These are phyloP conservation scores for Keithomyces neogunnii DNA, from an alignment of 2,329 filamentous ascomycete species.

Conservation along the genomic window DNA sequence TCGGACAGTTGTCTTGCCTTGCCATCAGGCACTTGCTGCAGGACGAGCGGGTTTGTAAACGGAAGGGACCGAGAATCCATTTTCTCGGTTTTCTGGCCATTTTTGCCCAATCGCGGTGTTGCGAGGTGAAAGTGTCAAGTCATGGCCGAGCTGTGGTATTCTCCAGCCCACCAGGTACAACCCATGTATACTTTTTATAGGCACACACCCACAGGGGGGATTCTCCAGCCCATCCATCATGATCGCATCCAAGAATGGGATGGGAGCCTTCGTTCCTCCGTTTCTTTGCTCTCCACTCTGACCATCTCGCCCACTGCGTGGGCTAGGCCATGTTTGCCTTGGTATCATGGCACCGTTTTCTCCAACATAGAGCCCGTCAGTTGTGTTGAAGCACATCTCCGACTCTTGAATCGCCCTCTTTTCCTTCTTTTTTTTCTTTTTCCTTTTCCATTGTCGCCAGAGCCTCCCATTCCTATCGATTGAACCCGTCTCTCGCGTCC, in stretches of 20 bases:
- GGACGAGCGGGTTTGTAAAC: background rate
- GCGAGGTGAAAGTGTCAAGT: background rate
- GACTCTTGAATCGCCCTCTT: background rate
- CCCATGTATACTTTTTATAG: background rate
- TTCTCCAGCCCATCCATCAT: constrained; percentile 1
- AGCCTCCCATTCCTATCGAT: background rate
- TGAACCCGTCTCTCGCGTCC: background rate
- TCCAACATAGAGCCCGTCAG: background rate
- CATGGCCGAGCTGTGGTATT: background rate
- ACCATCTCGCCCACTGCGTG: background rate
- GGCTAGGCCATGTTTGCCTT: constrained; percentile 4
- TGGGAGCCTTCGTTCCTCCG: constrained; percentile 6
- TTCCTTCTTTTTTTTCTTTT: background rate
- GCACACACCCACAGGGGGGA: background rate
- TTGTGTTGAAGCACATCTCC: constrained; percentile 6
- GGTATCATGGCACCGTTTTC: constrained; percentile 4
- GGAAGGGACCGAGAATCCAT: background rate
- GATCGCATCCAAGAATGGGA: background rate
- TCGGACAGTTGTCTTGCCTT: too few relatives aligned
- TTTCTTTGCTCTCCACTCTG: constrained; percentile 6
- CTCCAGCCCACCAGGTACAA: background rate
- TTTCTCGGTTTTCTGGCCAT: background rate
- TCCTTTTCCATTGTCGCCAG: background rate
- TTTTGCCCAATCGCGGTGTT: background rate
- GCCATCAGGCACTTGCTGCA: background rate